phyloP scores from a whole-genome alignment of 2,329 filamentous ascomycete genomes.

The Berkeleyomyces rouxiae region DNA sequence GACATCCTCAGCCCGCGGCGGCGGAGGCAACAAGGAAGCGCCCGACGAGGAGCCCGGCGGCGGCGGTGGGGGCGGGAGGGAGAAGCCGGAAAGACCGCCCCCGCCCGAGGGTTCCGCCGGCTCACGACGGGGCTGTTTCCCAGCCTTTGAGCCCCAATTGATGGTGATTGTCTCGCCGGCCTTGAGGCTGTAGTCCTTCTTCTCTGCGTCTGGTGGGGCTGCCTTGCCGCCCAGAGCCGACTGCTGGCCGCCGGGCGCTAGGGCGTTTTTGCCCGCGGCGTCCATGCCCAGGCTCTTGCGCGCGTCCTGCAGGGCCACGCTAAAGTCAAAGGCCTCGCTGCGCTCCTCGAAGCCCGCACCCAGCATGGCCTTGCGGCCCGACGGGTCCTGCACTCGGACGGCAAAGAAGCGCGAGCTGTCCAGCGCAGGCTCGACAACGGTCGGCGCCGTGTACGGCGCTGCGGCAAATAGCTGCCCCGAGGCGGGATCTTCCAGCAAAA shows the following conservation, averaged over 20 bases:
- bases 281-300: slow-evolving; percentile 52
- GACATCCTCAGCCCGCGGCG: slow-evolving; percentile 45
- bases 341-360: slow-evolving; percentile 81
- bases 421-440: slow-evolving; percentile 57
- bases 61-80: slow-evolving; percentile 46
- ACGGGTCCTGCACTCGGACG: slow-evolving; percentile 58
- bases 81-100: slow-evolving; percentile 23
- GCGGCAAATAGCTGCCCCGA: slow-evolving; percentile 68
- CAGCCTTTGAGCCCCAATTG: slow-evolving; percentile 34
- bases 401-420: slow-evolving; percentile 79
- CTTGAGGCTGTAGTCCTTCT: slow-evolving; percentile 69
- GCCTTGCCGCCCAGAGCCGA: slow-evolving; percentile 24
- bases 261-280: slow-evolving; percentile 16
- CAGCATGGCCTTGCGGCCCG: slow-evolving; percentile 59
- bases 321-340: slow-evolving; percentile 72
- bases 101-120: slow-evolving; percentile 14
- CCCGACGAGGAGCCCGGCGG: slow-evolving; percentile 40
- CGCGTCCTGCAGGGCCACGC: slow-evolving; percentile 63
- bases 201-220: slow-evolving; percentile 29
- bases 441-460: slow-evolving; percentile 52
- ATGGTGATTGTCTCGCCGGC: slow-evolving; percentile 73
- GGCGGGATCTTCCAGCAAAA: slow-evolving; percentile 61
- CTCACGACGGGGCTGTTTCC: slow-evolving; percentile 19
- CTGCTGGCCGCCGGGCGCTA: slow-evolving; percentile 15
- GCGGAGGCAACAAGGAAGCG: slow-evolving; percentile 42